These are phyloP conservation scores for Trifolium pratense DNA, from an alignment of 306 rosid genomes.

Conservation along the genomic window DNA sequence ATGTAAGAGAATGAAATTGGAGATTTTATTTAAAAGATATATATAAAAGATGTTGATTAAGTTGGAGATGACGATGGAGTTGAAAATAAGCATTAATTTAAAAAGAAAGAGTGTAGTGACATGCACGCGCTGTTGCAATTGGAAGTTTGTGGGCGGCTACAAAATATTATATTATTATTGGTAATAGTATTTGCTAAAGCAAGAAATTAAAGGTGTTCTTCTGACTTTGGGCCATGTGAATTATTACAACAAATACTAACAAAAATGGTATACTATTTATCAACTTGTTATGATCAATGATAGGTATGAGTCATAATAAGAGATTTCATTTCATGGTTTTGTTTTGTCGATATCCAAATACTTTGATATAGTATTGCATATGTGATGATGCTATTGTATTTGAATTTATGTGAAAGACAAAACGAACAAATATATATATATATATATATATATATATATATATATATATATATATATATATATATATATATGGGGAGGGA, in stretches of 20 bases:
- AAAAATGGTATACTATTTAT: background rate
- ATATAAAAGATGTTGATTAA: background rate
- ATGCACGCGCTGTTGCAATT: background rate
- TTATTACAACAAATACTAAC: background rate
- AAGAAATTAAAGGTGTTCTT: conserved; percentile 7
- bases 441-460: no score
- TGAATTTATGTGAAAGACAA: no score
- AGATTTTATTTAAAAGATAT: no score
- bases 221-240: conserved; percentile 3
- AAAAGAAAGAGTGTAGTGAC: background rate
- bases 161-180: background rate
- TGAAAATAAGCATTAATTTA: conserved; percentile 4
- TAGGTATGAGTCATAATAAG: background rate
- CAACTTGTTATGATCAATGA: background rate
- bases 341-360: background rate
- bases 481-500: no score
- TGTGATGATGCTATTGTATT: background rate
- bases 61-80: background rate
- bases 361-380: background rate
- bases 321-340: background rate
- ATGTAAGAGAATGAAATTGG: background rate
- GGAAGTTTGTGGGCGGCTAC: background rate
- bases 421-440: no score
- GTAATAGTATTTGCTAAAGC: background rate
- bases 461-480: no score